phyloP scores from a whole-genome alignment of 495 filamentous ascomycete genomes.

The Aspergillus funiculosus region DNA sequence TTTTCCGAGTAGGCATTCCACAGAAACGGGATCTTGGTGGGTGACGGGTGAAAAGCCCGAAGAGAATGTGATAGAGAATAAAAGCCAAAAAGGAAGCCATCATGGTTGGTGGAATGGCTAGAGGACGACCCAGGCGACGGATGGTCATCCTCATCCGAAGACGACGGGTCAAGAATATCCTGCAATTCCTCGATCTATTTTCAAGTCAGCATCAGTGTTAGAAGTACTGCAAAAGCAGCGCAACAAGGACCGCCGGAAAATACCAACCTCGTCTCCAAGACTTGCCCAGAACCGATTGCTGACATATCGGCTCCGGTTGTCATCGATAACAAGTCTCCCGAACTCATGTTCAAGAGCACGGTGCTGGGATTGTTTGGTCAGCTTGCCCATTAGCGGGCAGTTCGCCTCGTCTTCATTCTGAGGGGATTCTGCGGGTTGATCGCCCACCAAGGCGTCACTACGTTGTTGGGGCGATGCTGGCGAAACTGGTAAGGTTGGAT shows the following conservation, averaged over 20 bases:
- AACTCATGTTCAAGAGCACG: conserved; percentile 57
- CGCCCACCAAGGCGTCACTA: conserved; percentile 6
- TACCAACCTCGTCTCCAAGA: conserved; percentile 71
- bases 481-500: neutral
- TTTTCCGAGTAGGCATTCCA: conserved; percentile 67
- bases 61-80: conserved; percentile 50
- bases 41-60: conserved; percentile 47
- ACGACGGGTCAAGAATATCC: conserved; percentile 60
- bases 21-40: conserved; percentile 57
- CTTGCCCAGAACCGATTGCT: conserved; percentile 88
- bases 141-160: conserved; percentile 58
- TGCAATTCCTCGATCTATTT: conserved; percentile 64
- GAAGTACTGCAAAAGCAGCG: neutral
- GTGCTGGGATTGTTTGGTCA: conserved; percentile 21
- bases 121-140: conserved; percentile 52
- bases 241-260: neutral
- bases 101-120: conserved; percentile 49
- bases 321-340: conserved; percentile 77
- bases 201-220: conserved; percentile 7
- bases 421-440: conserved; percentile 10
- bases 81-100: conserved; percentile 65
- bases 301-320: conserved; percentile 77
- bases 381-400: conserved; percentile 29
- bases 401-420: conserved; percentile 13
- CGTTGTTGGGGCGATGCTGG: conserved; percentile 10